Evolutionary conservation across 768 basidiomycete species (phyloP).

Genomic region (Rhodotorula graminis): DNA sequence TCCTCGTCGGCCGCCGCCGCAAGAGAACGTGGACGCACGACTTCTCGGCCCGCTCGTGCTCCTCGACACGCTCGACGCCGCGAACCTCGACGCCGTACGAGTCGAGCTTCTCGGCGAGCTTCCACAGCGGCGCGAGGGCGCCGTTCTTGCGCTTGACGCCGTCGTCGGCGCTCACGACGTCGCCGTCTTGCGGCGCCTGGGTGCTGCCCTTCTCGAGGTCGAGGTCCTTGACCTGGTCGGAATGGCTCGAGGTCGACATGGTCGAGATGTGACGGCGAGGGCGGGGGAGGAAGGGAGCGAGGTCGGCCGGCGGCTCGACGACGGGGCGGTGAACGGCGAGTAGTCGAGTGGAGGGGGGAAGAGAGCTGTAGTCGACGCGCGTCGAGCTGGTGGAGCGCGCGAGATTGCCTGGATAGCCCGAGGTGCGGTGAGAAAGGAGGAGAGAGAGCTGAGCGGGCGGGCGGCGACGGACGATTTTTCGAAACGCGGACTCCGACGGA

Average conservation of each 20-base stretch:
- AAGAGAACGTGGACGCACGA: conserved; percentile 2
- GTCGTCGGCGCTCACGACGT: neutral
- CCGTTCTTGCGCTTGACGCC: neutral
- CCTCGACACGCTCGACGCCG: conserved; percentile 48
- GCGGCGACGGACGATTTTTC: too few species aligned
- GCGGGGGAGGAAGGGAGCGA: neutral
- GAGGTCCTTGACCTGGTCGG: neutral
- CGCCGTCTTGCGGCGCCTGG: neutral
- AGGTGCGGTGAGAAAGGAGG: neutral
- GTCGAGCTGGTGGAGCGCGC: neutral
- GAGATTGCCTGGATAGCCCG: neutral
- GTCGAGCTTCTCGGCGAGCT: conserved; percentile 39
- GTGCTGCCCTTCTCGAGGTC: conserved; percentile 6
- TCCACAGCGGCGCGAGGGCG: conserved; percentile 37
- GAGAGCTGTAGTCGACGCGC: neutral
- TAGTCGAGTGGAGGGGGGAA: neutral
- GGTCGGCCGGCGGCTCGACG: too few species aligned
- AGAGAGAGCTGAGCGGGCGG: neutral
- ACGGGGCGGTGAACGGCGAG: neutral
- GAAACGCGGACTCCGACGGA: neutral
- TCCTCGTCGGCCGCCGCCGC: neutral
- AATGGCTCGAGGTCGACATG: conserved; percentile 6
- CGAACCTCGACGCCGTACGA: conserved; percentile 42
- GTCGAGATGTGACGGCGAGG: neutral
- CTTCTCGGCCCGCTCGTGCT: conserved; percentile 38